These are phyloP conservation scores for Termitomyces sp. DNA, from an alignment of 768 basidiomycete species.

Conservation along the genomic window DNA sequence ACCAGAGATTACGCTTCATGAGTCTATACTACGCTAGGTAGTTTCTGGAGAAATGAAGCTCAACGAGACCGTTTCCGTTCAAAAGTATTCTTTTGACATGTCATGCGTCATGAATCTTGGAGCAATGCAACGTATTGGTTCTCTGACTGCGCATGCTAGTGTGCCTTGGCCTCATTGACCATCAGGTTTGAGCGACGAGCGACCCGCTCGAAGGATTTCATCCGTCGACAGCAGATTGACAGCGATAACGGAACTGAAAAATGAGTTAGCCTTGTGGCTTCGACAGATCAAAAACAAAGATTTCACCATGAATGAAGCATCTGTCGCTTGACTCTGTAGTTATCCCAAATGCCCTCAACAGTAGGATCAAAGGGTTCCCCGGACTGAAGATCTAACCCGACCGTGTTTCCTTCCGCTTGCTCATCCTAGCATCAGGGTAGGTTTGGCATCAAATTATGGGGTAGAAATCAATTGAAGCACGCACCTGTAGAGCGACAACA, in stretches of 20 bases:
- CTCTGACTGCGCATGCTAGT: background rate
- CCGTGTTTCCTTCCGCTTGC: conserved; percentile 87
- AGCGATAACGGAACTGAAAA: conserved; percentile 82
- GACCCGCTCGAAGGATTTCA: conserved; percentile 88
- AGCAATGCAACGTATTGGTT: background rate
- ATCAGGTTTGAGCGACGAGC: conserved; percentile 82
- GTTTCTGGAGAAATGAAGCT: background rate
- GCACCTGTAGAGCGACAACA: conserved; percentile 84
- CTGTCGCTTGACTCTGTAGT: conserved; percentile 97
- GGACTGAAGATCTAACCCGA: conserved; percentile 87
- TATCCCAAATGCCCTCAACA: conserved; percentile 97
- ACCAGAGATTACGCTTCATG: background rate
- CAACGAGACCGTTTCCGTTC: background rate
- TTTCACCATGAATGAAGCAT: conserved; percentile 94
- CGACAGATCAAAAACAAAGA: conserved; percentile 5
- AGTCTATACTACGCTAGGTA: background rate
- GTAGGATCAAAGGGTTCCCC: conserved; percentile 97
- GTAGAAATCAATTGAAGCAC: conserved; percentile 1
- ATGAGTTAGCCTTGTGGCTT: conserved; percentile 16
- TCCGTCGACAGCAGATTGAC: conserved; percentile 94
- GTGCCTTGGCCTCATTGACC: conserved; percentile 36
- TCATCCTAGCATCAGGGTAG: conserved; percentile 58
- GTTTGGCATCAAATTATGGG: background rate
- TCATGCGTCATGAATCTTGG: background rate
- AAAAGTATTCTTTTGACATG: background rate